Evolutionary conservation across 495 filamentous ascomycete genomes (phyloP).

Genomic region (Penicillium dipodomyicola): DNA sequence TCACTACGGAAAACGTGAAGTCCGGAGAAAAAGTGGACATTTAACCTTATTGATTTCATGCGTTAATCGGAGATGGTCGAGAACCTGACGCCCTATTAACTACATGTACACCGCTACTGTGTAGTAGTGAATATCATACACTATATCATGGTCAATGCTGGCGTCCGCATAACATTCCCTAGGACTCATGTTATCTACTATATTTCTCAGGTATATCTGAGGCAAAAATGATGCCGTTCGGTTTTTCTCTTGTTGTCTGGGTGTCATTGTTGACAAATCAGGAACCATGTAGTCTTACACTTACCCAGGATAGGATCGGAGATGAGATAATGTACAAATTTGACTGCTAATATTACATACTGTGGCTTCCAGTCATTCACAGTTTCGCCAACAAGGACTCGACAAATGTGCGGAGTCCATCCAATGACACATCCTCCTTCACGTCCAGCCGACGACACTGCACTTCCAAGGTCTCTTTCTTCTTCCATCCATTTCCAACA

Average conservation of each 20-base stretch:
- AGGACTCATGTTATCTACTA: not conserved
- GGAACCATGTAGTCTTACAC: not conserved
- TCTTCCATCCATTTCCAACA: constrained; percentile 71
- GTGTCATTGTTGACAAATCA: no score
- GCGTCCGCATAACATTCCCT: not conserved
- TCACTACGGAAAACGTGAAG: not conserved
- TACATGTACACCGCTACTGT: not conserved
- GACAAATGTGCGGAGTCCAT: constrained; percentile 37
- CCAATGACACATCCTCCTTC: constrained; percentile 46
- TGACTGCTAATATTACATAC: constrained; percentile 8
- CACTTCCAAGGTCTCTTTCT: constrained; percentile 64
- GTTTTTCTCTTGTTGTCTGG: no score
- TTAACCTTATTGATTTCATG: not conserved
- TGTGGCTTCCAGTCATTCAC: constrained; percentile 17
- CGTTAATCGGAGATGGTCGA: not conserved
- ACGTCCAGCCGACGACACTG: constrained; percentile 65
- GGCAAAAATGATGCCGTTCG: not conserved
- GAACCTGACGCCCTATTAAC: not conserved
- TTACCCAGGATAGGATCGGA: not conserved
- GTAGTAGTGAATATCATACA: not conserved
- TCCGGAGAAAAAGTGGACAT: not conserved
- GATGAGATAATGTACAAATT: constrained; percentile 13
- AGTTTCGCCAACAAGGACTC: constrained; percentile 42
- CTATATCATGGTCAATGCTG: not conserved
- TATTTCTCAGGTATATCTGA: not conserved